Percentiles rank a stretch among this genome's conserved stretches.
These are phyloP conservation scores for Turnera subulata DNA, from an alignment of 345 rosid species.

Conservation along the genomic window DNA sequence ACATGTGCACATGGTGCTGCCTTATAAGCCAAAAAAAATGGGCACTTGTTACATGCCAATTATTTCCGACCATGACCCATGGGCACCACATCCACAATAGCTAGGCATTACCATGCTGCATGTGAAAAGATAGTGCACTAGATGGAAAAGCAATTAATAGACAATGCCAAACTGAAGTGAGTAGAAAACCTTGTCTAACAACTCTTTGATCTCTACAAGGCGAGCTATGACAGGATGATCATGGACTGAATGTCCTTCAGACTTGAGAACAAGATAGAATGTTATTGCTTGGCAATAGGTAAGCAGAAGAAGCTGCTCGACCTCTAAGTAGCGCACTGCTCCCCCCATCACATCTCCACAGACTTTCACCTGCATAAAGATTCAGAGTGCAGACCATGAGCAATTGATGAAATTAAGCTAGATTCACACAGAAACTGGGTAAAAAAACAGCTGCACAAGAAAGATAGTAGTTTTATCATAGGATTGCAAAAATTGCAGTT, in stretches of 20 bases:
- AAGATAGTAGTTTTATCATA: neutral
- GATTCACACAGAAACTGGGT: neutral
- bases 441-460: neutral
- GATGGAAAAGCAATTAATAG: neutral
- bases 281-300: conserved; percentile 85
- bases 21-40: too few relatives aligned
- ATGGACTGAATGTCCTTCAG: conserved; percentile 82
- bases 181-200: conserved; percentile 69
- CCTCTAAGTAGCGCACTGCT: conserved; percentile 67
- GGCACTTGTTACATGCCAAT: too few relatives aligned
- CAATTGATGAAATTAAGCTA: neutral
- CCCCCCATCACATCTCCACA: conserved; percentile 34
- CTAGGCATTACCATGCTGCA: too few relatives aligned
- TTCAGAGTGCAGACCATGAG: conserved; percentile 4
- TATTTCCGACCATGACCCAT: too few relatives aligned
- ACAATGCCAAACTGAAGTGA: neutral
- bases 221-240: conserved; percentile 93
- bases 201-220: conserved; percentile 70
- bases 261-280: conserved; percentile 87
- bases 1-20: too few relatives aligned
- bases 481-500: neutral
- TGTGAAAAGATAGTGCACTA: too few relatives aligned
- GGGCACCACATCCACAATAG: too few relatives aligned
- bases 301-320: conserved; percentile 70
- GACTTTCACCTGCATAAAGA: conserved; percentile 48